Conservation (phyloP, 1,284 basidiomycete genomes). For the Tylopilus sp. region DNA sequence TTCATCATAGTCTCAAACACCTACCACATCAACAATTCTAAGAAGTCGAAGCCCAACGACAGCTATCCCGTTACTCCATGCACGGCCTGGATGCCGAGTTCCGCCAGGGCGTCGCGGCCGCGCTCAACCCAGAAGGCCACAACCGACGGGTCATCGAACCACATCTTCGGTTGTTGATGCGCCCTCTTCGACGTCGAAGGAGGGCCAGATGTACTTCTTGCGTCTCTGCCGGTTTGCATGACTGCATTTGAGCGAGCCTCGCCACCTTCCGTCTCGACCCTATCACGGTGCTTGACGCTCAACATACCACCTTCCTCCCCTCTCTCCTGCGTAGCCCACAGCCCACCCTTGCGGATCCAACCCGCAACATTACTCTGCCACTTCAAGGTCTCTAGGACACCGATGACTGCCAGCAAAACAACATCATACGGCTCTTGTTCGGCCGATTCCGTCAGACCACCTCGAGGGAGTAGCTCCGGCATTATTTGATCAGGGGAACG, state of each 20-base stretch:
- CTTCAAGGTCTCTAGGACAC: constrained; percentile 60
- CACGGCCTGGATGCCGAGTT: constrained; percentile 46
- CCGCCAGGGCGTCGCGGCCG: constrained; percentile 47
- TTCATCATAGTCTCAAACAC: not conserved
- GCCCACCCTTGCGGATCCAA: constrained; percentile 60
- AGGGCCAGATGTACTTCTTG: constrained; percentile 9
- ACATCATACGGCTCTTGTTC: constrained; percentile 43
- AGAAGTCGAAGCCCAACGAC: not conserved
- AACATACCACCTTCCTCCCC: not conserved
- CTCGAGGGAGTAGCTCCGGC: not conserved
- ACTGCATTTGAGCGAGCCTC: not conserved
- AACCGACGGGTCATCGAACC: constrained; percentile 51
- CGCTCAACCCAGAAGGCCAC: constrained; percentile 48
- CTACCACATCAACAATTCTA: not conserved
- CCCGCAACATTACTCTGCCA: constrained; percentile 60
- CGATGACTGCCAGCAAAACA: constrained; percentile 67
- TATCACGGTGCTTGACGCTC: not conserved
- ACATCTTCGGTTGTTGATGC: constrained; percentile 34
- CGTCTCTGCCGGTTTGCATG: constrained; percentile 16
- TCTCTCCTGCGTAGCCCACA: constrained; percentile 36
- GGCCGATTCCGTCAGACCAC: not conserved
- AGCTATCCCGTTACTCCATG: constrained; percentile 36
- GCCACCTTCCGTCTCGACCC: not conserved
- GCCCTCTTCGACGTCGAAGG: constrained; percentile 4
- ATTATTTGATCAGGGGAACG: not conserved